Evolutionary conservation across 108 stramenopile genomes (phyloP).

Genomic region (Chaetoceros muelleri): DNA sequence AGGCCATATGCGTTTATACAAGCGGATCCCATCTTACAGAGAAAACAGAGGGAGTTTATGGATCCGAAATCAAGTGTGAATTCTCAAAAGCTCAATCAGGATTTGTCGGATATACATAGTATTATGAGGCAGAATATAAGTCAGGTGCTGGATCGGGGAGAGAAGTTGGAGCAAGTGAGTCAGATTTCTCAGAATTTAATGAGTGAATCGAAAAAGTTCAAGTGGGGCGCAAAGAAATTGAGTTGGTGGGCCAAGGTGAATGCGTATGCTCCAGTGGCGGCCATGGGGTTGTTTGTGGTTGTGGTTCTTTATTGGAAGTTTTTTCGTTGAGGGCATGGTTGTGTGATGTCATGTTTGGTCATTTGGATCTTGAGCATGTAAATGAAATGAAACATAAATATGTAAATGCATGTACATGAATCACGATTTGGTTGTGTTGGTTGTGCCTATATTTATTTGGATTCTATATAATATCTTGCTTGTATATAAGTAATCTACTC

Average conservation of each 20-base stretch:
- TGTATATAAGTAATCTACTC: too few species aligned
- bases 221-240: slow-evolving; percentile 86
- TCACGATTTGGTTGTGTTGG: too few species aligned
- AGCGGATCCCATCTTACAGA: slow-evolving; percentile 88
- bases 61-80: slow-evolving; percentile 67
- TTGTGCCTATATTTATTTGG: too few species aligned
- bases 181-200: slow-evolving; percentile 62
- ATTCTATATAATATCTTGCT: too few species aligned
- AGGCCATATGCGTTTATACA: slow-evolving; percentile 91
- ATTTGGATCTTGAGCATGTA: too few species aligned
- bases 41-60: slow-evolving; percentile 84
- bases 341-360: too few species aligned
- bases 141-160: slow-evolving; percentile 82
- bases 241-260: slow-evolving; percentile 75
- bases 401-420: too few species aligned
- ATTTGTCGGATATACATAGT: slow-evolving; percentile 90
- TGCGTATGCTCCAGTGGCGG: slow-evolving; percentile 71
- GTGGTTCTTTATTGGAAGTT: slow-evolving; percentile 80
- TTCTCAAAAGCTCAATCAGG: slow-evolving; percentile 86
- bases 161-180: slow-evolving; percentile 77
- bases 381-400: too few species aligned
- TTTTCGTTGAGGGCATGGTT: too few species aligned
- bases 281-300: slow-evolving; percentile 38
- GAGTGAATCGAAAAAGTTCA: slow-evolving; percentile 74
- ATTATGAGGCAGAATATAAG: slow-evolving; percentile 94